Base-by-base conservation (phyloP, 257 asterid species). In the Lycium barbarum region DNA sequence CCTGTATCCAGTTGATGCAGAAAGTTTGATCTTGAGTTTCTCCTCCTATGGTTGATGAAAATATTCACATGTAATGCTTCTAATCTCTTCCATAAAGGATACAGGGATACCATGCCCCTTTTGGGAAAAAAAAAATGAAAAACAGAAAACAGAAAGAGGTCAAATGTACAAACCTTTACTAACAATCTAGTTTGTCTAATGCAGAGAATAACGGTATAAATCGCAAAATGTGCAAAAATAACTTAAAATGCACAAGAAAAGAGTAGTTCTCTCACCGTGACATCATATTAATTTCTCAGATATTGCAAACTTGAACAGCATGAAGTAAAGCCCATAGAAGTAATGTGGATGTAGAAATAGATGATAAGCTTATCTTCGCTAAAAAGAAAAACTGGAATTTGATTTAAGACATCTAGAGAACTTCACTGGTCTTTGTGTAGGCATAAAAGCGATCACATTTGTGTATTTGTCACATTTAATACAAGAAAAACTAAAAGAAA, bases 1-100 rank as follows among this genome's bases (percentile, higher is more conserved):
- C 99, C 98, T 94, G 98, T 91, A 91, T 86, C 98, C 99, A 87
- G 93, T 86, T 47, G 84, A 86, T 1, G 92, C 85, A 83, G 98
- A 95, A 82, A 95, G 92, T 82, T 94, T 95, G 40, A 92, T 87
- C 63, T 94, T 91, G 86, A 92, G 89, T 90, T 95, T 95, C 86
- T 92, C 98, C 85, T 94, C 98, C 59, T 88, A 87, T 36, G 99
- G 97, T 87, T 92, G 87, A 86, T 89, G 79, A 84, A 94, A 95
- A 84, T 90, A 94, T 47, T 79, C 84, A 76, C 85, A 93, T 0
- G 98, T 88, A 49, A 90, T 87, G 43, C 80, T 86, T 88, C 98
- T 92, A 70, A 94, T 91, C 85, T 92, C 94, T 74, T 89, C 86
- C 11, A 91, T 45, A n/a, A 92, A 89, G 66, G 91, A 91, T 82